Evolutionary conservation across 1,284 basidiomycete genomes (phyloP).

Genomic region (Takashimella tepidaria): DNA sequence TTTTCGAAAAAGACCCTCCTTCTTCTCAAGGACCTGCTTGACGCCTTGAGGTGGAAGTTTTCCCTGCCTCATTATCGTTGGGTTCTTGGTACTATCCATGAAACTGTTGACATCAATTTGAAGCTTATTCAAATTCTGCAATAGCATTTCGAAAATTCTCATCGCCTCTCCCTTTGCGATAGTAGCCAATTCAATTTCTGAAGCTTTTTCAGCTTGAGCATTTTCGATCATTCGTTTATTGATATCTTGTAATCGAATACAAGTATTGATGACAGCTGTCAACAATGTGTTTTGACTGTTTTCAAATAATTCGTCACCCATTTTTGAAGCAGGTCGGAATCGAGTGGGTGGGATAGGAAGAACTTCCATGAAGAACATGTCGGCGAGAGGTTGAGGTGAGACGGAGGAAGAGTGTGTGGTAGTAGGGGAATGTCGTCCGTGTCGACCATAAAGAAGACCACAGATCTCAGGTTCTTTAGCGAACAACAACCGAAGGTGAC

Average conservation of each 20-base stretch:
- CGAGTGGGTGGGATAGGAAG: slow-evolving; percentile 89
- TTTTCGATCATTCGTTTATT: slow-evolving; percentile 60
- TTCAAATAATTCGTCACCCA: slow-evolving; percentile 92
- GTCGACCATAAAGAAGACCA: slow-evolving; percentile 83
- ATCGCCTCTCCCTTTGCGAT: slow-evolving; percentile 48
- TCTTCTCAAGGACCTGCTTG: slow-evolving; percentile 97
- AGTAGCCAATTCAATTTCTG: slow-evolving; percentile 49
- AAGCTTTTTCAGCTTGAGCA: slow-evolving; percentile 48
- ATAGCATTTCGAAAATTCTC: slow-evolving; percentile 63
- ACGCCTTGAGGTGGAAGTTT: slow-evolving; percentile 91
- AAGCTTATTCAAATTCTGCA: slow-evolving; percentile 80
- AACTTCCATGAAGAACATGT: slow-evolving; percentile 95
- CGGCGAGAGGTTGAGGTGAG: slow-evolving; percentile 55
- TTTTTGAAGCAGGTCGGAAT: slow-evolving; percentile 87
- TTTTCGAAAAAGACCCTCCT: slow-evolving; percentile 96
- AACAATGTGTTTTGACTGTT: slow-evolving; percentile 96
- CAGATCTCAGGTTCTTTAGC: slow-evolving; percentile 75
- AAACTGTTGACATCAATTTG: slow-evolving; percentile 96
- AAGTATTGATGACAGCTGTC: slow-evolving; percentile 73
- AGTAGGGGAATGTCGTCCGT: slow-evolving; percentile 62
- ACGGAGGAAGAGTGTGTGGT: slow-evolving; percentile 18
- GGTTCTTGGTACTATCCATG: slow-evolving; percentile 96
- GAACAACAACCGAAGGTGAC: slow-evolving; percentile 86
- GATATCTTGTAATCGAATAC: slow-evolving; percentile 72
- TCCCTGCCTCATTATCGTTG: slow-evolving; percentile 73